Percentiles rank a stretch among this genome's conserved stretches.
These are phyloP conservation scores for Aegilops speltoides DNA, from an alignment of 176 grass and related monocot genomes.

Conservation along the genomic window DNA sequence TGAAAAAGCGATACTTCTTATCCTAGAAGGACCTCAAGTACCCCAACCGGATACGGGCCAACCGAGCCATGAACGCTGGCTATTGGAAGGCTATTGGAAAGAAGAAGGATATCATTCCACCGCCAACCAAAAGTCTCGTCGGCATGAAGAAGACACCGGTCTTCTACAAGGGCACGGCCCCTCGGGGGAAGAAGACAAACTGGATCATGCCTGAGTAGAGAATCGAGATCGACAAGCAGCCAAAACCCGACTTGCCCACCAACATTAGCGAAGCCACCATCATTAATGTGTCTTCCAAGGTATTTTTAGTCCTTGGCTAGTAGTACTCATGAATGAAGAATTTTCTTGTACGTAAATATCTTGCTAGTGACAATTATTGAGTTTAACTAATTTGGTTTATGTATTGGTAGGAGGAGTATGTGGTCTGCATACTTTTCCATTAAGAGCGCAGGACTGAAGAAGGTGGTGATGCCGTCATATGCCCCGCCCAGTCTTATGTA, in stretches of 20 bases:
- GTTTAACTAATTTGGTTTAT: neutral
- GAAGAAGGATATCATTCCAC: constrained; percentile 41
- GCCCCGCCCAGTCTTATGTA: neutral
- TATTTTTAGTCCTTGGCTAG: neutral
- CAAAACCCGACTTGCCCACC: too few relatives aligned
- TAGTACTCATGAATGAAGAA: too few relatives aligned
- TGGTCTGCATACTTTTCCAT: constrained; percentile 58
- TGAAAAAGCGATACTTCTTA: constrained; percentile 59
- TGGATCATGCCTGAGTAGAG: constrained; percentile 63
- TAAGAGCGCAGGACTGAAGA: constrained; percentile 42
- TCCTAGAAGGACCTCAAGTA: constrained; percentile 52
- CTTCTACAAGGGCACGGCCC: constrained; percentile 53
- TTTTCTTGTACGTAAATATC: neutral
- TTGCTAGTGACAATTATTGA: neutral
- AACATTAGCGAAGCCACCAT: neutral
- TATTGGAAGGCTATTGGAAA: constrained; percentile 28
- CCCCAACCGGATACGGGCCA: constrained; percentile 38
- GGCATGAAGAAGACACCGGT: constrained; percentile 66
- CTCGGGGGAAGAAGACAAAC: constrained; percentile 39
- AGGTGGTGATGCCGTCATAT: neutral
- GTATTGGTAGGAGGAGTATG: constrained; percentile 52
- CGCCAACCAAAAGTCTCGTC: neutral
- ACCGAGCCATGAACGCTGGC: constrained; percentile 39
- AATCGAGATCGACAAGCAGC: constrained; percentile 17
- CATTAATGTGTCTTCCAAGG: neutral